Evolutionary conservation across 2,329 filamentous ascomycete species (phyloP).

Genomic region (Bipolaris oryzae): DNA sequence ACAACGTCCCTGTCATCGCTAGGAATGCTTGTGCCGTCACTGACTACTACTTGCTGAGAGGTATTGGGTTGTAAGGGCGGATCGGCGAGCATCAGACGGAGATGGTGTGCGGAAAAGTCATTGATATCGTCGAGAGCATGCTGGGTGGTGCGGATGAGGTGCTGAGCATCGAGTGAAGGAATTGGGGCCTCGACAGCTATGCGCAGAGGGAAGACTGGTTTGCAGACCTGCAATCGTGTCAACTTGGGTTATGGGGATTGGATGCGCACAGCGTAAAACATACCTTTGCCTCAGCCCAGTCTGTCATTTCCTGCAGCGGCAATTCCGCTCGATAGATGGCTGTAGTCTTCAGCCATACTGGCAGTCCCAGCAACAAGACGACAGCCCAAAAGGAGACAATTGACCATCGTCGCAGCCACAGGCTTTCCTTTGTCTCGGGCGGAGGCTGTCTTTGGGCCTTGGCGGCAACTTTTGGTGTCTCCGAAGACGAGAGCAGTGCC

Average conservation of each 20-base stretch:
- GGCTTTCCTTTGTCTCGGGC: slow-evolving; percentile 73
- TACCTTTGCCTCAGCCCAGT: slow-evolving; percentile 91
- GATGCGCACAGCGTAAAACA: not conserved
- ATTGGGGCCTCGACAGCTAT: slow-evolving; percentile 78
- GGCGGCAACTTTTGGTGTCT: slow-evolving; percentile 4
- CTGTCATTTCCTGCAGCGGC: slow-evolving; percentile 83
- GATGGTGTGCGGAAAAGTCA: slow-evolving; percentile 82
- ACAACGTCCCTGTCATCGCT: slow-evolving; percentile 60
- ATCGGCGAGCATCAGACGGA: slow-evolving; percentile 69
- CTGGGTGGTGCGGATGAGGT: slow-evolving; percentile 80
- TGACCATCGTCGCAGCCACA: slow-evolving; percentile 73
- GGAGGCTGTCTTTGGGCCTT: slow-evolving; percentile 60
- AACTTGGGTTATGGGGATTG: not conserved
- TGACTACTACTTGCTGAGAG: slow-evolving; percentile 40
- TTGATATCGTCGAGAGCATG: slow-evolving; percentile 85
- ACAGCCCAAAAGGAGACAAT: slow-evolving; percentile 91
- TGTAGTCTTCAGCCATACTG: slow-evolving; percentile 96
- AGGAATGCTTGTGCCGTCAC: slow-evolving; percentile 32
- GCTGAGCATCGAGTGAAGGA: slow-evolving; percentile 69
- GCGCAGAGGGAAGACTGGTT: slow-evolving; percentile 83
- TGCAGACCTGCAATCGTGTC: slow-evolving; percentile 70
- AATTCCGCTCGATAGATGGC: slow-evolving; percentile 86
- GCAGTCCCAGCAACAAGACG: slow-evolving; percentile 80
- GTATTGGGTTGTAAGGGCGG: slow-evolving; percentile 37
- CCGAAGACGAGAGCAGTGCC: slow-evolving; percentile 2